Percentiles rank a stretch among this genome's conserved stretches.
These are phyloP conservation scores for Tolypocladium endophyticum DNA, from an alignment of 2,329 filamentous ascomycete species.

Conservation along the genomic window DNA sequence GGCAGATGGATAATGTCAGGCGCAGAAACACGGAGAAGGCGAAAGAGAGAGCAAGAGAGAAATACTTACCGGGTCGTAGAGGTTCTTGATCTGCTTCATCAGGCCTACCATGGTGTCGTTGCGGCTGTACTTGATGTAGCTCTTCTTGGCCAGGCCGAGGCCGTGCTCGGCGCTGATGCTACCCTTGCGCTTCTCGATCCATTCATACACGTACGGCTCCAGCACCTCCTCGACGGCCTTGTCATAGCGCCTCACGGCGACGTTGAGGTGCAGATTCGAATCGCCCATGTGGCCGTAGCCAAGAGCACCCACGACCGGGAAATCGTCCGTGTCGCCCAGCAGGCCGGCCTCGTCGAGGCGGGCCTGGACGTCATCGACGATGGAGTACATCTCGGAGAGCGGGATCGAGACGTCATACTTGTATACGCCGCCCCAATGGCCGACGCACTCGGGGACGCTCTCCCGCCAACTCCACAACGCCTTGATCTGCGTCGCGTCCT, in stretches of 20 bases:
- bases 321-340: constrained; percentile 62
- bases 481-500: constrained; percentile 83
- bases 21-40: not conserved
- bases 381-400: constrained; percentile 70
- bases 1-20: not conserved
- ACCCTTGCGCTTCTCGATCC: constrained; percentile 78
- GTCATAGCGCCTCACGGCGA: constrained; percentile 73
- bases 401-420: constrained; percentile 98
- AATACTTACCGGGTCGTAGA: constrained; percentile 81
- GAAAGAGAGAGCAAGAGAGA: constrained; percentile 2
- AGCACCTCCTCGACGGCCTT: constrained; percentile 76
- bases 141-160: constrained; percentile 88
- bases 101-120: constrained; percentile 76
- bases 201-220: constrained; percentile 96
- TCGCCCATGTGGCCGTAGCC: constrained; percentile 99
- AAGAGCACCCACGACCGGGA: constrained; percentile 79
- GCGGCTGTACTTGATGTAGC: constrained; percentile 86
- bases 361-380: constrained; percentile 76
- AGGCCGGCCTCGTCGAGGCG: constrained; percentile 65
- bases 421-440: constrained; percentile 90
- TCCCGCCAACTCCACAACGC: constrained; percentile 88
- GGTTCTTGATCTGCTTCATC: constrained; percentile 90
- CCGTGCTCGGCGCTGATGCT: constrained; percentile 98
- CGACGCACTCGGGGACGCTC: constrained; percentile 79
- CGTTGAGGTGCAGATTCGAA: constrained; percentile 87